Evolutionary conservation across 108 stramenopile genomes (phyloP).

Genomic region (Nitzschia sp.): DNA sequence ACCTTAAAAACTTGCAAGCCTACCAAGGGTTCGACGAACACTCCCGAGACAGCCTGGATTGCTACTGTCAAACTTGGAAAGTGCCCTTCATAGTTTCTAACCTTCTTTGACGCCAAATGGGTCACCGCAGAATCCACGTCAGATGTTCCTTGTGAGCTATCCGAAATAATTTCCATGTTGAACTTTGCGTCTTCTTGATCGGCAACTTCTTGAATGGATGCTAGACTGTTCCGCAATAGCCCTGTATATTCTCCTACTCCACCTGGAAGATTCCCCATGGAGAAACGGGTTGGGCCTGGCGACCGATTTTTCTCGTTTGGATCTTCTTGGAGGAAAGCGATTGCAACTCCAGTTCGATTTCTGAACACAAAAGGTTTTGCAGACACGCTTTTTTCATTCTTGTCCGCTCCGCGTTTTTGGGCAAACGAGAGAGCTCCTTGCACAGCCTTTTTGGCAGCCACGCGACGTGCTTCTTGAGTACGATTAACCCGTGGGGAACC

Average conservation of each 20-base stretch:
- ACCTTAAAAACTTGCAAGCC: constrained; percentile 56
- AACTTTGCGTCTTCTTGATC: constrained; percentile 58
- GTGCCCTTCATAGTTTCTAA: constrained; percentile 55
- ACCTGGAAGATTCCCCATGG: not conserved
- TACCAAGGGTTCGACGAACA: constrained; percentile 40
- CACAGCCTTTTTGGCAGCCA: constrained; percentile 39
- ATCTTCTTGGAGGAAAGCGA: constrained; percentile 48
- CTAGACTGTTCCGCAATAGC: constrained; percentile 27
- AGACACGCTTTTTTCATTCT: constrained; percentile 40
- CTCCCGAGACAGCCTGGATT: constrained; percentile 45
- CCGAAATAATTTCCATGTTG: constrained; percentile 41
- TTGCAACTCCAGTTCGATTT: constrained; percentile 58
- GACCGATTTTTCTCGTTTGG: no score
- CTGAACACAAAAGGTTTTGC: constrained; percentile 67
- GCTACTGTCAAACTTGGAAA: constrained; percentile 51
- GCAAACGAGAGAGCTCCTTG: constrained; percentile 59
- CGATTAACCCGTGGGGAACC: not conserved
- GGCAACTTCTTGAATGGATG: constrained; percentile 26
- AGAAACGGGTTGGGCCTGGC: no score
- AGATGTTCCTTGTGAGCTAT: not conserved
- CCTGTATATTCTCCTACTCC: constrained; percentile 39
- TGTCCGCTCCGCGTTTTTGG: constrained; percentile 44
- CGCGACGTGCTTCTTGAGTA: constrained; percentile 8
- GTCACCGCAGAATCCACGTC: not conserved
- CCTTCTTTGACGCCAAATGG: constrained; percentile 25